Evolutionary conservation across 257 asterid genomes (phyloP), one percentile per base, ranked within the genome.

Genomic region (Jacaranda mimosifolia): DNA sequence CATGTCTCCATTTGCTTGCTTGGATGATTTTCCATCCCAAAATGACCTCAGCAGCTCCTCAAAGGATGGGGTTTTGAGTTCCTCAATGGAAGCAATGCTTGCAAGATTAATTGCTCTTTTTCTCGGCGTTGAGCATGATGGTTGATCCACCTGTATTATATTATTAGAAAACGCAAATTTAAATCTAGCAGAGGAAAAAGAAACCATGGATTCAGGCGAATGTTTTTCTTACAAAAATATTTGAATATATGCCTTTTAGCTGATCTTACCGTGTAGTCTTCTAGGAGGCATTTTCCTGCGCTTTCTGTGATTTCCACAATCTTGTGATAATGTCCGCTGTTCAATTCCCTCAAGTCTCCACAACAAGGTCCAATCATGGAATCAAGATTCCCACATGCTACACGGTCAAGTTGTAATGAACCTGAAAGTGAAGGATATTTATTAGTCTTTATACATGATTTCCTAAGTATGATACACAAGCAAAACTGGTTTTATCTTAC

Each of bases 391-490:
- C 77, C 77, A 48, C 94, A 87, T 42, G 99, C 99, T 76, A 89
- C 97, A 12, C 79, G 92, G 79, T 96, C 99, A 80, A 96, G 98
- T 91, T 90, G 97, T 72, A 96, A 83, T 39, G 99, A 89, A 84
- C 90, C 98, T 96, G 87, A 26, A 26, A 26, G 32, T 26, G 32
- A 26, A 26, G 32, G 32, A 26, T 26, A 26, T 26, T 26, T 26
- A 26, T 26, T 26, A 26, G 32, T 26, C 32, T 26, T 26, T 26
- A 26, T 1, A 68, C 38, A 78, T 46, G 40, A 55, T 69, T 53
- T 62, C 53, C 59, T 38, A 39, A 26, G 46, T 15, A n/a, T 5
- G 18, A 9, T 51, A 62, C 49, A 26, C 26, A 64, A 68, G 42
- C 10, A 57, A 75, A 57, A 51, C 19, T 56, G 53, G 62, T 26